Percentiles rank a stretch among this genome's conserved stretches.
These are phyloP conservation scores for Puccinia brachypodii DNA, from an alignment of 1,284 basidiomycete species.

Conservation along the genomic window DNA sequence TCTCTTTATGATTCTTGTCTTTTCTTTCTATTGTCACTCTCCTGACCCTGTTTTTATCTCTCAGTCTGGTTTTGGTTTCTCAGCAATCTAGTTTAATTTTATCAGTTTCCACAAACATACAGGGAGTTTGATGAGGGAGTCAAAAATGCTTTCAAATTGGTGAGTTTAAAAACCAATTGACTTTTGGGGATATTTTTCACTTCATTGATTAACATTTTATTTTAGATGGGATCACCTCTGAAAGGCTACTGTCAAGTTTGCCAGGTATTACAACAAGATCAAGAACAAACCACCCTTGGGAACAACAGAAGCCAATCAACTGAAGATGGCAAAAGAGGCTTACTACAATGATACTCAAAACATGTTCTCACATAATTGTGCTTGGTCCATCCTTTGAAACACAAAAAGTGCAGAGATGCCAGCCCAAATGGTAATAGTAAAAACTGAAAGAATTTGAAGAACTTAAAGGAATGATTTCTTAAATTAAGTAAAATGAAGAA, in stretches of 20 bases:
- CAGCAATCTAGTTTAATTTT: too few relatives aligned
- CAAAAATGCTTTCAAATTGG: not conserved
- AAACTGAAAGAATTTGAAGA: too few relatives aligned
- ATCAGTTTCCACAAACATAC: not conserved
- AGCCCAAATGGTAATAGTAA: not conserved
- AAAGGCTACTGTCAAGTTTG: constrained; percentile 15
- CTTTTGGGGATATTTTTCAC: not conserved
- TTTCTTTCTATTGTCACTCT: too few relatives aligned
- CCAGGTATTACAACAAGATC: not conserved
- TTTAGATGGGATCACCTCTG: not conserved
- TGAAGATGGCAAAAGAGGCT: not conserved
- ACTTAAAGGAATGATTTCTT: too few relatives aligned
- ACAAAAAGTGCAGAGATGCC: constrained; percentile 4
- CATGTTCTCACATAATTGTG: not conserved
- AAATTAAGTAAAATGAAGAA: too few relatives aligned
- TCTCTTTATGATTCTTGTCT: too few relatives aligned
- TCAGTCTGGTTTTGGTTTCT: too few relatives aligned
- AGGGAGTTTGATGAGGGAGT: not conserved
- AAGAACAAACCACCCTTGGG: not conserved
- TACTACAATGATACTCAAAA: not conserved
- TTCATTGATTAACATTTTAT: not conserved
- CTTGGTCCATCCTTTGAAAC: not conserved
- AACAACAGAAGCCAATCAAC: not conserved
- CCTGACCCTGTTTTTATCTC: too few relatives aligned
- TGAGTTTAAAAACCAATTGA: not conserved